Evolutionary conservation across 2,329 filamentous ascomycete genomes (phyloP), one percentile per base, ranked within the genome.

Genomic region (Aspergillus cejpii): DNA sequence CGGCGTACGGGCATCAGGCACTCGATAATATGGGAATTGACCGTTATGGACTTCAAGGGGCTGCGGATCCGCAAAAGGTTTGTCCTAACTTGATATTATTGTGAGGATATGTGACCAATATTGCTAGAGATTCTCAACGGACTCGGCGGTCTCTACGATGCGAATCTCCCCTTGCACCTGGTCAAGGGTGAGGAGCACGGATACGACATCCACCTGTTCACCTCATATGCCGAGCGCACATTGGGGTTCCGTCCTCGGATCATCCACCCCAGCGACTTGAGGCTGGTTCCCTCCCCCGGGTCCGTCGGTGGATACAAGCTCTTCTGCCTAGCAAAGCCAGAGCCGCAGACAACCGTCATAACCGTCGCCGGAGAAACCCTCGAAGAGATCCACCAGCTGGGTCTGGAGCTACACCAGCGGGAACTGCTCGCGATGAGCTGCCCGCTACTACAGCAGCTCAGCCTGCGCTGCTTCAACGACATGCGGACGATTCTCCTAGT

Each of bases 391-490:
- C 47, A 59, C 11, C 60, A 64, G 33, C 41, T 62, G 4, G 51
- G 48, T 5, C 50, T 64, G 3, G 57, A 65, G 33, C 51, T 66
- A 2, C 54, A 62, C 27, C 61, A 64, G 28, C 44, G 50, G n/a
- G 63, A 66, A 31, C 19, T 66, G 2, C 38, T 38, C 6, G 45
- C 45, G 1, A 36, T 66, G 1, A 24, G 38, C 2, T 23, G 41
- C 0, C 52, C 58, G 8, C 55, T 65, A 48, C 45, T 58, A 2
- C 57, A 43, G 1, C 54, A 62, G 10, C 26, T 66, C 6, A 53
- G 52, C 3, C 37, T 58, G 3, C 44, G 55, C 5, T 62, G 61
- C 29, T 57, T 62, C 20, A 65, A 67, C 34, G 62, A 66, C 28
- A 52, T 66, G 39, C 56, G 63, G 10, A 60, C 56, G 1, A 50